These are phyloP conservation scores for Hypoxylon cercidicola DNA, from an alignment of 495 filamentous ascomycete species.

Conservation along the genomic window DNA sequence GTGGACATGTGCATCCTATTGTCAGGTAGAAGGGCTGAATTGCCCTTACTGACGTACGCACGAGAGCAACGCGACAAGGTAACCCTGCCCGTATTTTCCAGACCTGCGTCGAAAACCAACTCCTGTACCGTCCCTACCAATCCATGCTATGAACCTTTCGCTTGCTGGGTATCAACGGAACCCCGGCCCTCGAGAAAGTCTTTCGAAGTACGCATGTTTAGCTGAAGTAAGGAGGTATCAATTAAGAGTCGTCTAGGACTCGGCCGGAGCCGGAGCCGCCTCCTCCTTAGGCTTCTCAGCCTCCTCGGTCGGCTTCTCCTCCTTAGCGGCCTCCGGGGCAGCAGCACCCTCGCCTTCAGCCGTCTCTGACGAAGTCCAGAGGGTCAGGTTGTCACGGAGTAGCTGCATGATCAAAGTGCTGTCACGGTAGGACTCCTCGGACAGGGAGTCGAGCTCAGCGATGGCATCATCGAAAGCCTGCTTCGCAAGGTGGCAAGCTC, in stretches of 20 bases:
- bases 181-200: slow-evolving; percentile 38
- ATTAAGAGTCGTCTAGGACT: slow-evolving; percentile 42
- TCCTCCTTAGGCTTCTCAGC: slow-evolving; percentile 65
- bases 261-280: slow-evolving; percentile 54
- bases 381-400: slow-evolving; percentile 97
- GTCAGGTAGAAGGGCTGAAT: slow-evolving; percentile 40
- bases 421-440: slow-evolving; percentile 99
- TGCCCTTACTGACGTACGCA: slow-evolving; percentile 42
- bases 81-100: slow-evolving; percentile 45
- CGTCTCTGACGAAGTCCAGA: slow-evolving; percentile 98
- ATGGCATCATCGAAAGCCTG: slow-evolving; percentile 99
- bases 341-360: slow-evolving; percentile 79
- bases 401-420: slow-evolving; percentile 99
- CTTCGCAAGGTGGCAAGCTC: slow-evolving; percentile 98
- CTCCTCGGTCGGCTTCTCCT: slow-evolving; percentile 62
- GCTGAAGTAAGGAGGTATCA: slow-evolving; percentile 46
- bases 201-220: slow-evolving; percentile 43
- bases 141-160: slow-evolving; percentile 43
- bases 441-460: slow-evolving; percentile 97
- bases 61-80: slow-evolving; percentile 40
- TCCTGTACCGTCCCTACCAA: slow-evolving; percentile 38
- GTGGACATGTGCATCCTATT: slow-evolving; percentile 41
- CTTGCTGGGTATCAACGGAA: slow-evolving; percentile 47
- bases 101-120: slow-evolving; percentile 43
- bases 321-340: slow-evolving; percentile 68